Base-by-base conservation (phyloP, 495 filamentous ascomycete species). In the Copromyces sp. region DNA sequence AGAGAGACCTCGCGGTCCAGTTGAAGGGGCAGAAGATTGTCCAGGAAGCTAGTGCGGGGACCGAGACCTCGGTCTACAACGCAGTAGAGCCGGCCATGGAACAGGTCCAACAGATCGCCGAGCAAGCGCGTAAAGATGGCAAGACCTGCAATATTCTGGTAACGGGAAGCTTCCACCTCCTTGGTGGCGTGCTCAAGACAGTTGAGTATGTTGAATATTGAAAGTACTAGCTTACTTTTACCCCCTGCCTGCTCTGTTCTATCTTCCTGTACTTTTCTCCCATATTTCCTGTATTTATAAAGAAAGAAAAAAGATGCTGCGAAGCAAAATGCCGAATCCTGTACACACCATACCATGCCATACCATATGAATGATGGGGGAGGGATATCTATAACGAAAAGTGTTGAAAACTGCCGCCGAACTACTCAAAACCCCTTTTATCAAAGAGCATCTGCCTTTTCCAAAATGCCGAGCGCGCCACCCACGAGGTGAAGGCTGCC, bases 141-240 rank as follows among this genome's bases (percentile, higher is more conserved):
- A 77, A 68, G 75, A 40, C 7, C 35, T 71, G 68, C 69, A 76
- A 71, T 65, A 78, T 88, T 3, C 79, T 93, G 29, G 84, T 93
- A 39, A 98, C 95, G 24, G 95, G 95, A 7, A 97, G 94, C 79
- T 85, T 97, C 73, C 93, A 97, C 83, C 86, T 98, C 9, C 93
- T 97, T 1, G 94, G 95, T 4, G 91, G 92, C 0, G 84, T 94
- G 72, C 81, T 98, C 39, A 91, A 92, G 79, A 89, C 91, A 6
- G 82, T 98, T 69, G 93, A 94, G 78, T 76, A 79, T 41, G 81
- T 80, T 37, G 77, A 74, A 40, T 73, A 79, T 41, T 75, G 24
- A 76, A 70, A 70, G 53, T 61, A 32, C 53, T 32, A 24, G 53
- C 77, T 32, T 69, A 47, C 53, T 32, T 73, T 72, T 69, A 37